Base-by-base conservation (phyloP, 108 stramenopile genomes). In the Cyclotella kingstonii region DNA sequence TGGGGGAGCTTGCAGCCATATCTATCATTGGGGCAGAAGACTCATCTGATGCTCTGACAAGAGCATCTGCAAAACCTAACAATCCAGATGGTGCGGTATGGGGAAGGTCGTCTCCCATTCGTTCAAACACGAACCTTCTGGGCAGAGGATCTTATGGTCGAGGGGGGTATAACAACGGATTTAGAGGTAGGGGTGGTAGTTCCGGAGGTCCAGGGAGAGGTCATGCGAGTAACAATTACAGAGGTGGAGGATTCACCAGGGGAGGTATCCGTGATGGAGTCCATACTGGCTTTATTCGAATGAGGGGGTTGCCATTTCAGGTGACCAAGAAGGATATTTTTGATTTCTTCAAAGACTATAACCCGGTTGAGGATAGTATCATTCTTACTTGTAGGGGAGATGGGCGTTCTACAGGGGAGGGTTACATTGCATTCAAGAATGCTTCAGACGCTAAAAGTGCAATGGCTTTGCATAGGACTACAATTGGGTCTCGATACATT, bases 231-330 rank as follows among this genome's bases (percentile, higher is more conserved):
- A 53, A 33, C 41, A 40, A 61, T 46, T 62, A 50, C 48, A 50
- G 70, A 31, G 23, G 5, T 0, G 66, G 54, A 55, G 78, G 80
- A 62, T 69, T 81, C 70, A 63, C 73, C 25, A 87, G 90, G 66
- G 90, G 90, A 42, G 90, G 90, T 17, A 89, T 87, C 43, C 90
- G 87, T 44, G 83, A 88, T 60, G 90, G 90, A 31, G 88, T 86
- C 34, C 93, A 95, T 68, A 95, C 96, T 14, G 96, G 94, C 14
- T 91, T 82, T 54, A 73, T 97, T 25, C 76, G 94, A 17, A 85
- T 97, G 92, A 73, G 96, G 45, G 96, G 96, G 40, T 68, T 97
- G 44, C 96, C 96, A 8, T 97, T 97, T 65, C 82, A 83, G 45
- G 81, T 91, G 1, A 83, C 87, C 18, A 93, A 86, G 73, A 79